Evolutionary conservation across 805 yeast species (phyloP).

Genomic region (Starmerella roubikii): DNA sequence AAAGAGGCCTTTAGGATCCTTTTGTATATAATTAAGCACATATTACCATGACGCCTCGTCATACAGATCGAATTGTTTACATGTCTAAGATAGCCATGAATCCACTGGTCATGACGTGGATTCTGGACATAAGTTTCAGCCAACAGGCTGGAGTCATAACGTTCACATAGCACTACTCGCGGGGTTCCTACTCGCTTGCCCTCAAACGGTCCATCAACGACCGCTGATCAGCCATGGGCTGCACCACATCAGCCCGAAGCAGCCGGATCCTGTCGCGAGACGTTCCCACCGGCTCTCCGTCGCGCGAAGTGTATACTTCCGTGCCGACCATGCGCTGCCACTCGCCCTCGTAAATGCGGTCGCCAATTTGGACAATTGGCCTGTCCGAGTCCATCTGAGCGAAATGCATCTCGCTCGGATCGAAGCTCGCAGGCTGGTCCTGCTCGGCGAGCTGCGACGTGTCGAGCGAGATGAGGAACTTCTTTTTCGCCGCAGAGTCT

Average conservation of each 20-base stretch:
- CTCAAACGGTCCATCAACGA: constrained; percentile 7
- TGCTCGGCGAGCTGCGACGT: constrained; percentile 21
- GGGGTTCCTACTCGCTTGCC: neutral
- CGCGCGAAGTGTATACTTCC: constrained; percentile 33
- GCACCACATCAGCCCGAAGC: constrained; percentile 14
- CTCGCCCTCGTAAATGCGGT: constrained; percentile 50
- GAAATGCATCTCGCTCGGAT: constrained; percentile 29
- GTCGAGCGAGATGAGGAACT: constrained; percentile 39
- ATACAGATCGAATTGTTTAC: too few species aligned
- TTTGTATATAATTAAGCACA: neutral
- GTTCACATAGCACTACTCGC: too few species aligned
- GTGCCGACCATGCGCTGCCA: constrained; percentile 77
- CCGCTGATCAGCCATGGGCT: constrained; percentile 2
- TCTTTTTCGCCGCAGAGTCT: neutral
- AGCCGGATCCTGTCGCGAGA: constrained; percentile 21
- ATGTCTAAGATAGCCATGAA: too few species aligned
- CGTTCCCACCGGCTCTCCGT: constrained; percentile 23
- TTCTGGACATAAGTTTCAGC: too few species aligned
- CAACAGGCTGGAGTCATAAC: too few species aligned
- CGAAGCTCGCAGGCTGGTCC: constrained; percentile 9
- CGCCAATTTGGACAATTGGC: constrained; percentile 47
- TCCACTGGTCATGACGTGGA: too few species aligned
- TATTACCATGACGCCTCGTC: too few species aligned
- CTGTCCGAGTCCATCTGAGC: constrained; percentile 41
- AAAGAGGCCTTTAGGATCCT: constrained; percentile 11